Conservation (phyloP, 2,329 filamentous ascomycete species). For the Bipolaris victoriae region DNA sequence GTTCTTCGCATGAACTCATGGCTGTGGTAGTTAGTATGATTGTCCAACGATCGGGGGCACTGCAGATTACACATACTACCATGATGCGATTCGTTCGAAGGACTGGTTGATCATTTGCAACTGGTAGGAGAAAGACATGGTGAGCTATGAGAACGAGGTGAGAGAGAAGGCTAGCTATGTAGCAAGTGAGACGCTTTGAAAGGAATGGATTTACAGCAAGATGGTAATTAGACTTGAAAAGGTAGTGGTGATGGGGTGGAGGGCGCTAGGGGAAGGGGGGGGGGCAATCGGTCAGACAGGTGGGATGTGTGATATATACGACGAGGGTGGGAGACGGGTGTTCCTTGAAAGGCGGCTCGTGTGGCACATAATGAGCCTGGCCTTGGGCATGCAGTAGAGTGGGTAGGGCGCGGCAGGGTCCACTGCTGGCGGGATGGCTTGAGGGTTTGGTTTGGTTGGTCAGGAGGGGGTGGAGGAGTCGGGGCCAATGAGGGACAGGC, state of each 20-base stretch:
- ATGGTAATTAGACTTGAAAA: neutral
- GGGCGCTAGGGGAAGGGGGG: neutral
- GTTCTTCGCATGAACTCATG: conserved; percentile 42
- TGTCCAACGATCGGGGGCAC: neutral
- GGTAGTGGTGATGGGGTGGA: neutral
- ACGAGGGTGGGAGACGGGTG: conserved; percentile 13
- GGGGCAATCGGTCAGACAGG: conserved; percentile 3
- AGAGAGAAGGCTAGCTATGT: neutral
- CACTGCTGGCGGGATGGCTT: conserved; percentile 18
- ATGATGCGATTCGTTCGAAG: conserved; percentile 41
- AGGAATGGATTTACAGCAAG: neutral
- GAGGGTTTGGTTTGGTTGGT: conserved; percentile 13
- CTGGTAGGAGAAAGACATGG: conserved; percentile 43
- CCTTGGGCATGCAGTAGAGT: conserved; percentile 28
- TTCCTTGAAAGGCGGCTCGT: conserved; percentile 16
- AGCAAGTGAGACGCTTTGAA: neutral
- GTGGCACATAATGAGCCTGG: conserved; percentile 25
- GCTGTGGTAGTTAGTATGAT: conserved; percentile 19
- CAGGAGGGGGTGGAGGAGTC: conserved; percentile 12
- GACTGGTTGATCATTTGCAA: conserved; percentile 42
- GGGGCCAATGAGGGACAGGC: conserved; percentile 19
- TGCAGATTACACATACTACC: conserved; percentile 37
- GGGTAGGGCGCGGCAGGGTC: conserved; percentile 26
- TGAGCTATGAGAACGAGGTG: neutral
- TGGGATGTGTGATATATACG: conserved; percentile 26